Percentiles rank a stretch among this genome's conserved stretches.
Evolutionary conservation across 140 eudicot species (phyloP).

Genomic region (Oenanthe javanica): DNA sequence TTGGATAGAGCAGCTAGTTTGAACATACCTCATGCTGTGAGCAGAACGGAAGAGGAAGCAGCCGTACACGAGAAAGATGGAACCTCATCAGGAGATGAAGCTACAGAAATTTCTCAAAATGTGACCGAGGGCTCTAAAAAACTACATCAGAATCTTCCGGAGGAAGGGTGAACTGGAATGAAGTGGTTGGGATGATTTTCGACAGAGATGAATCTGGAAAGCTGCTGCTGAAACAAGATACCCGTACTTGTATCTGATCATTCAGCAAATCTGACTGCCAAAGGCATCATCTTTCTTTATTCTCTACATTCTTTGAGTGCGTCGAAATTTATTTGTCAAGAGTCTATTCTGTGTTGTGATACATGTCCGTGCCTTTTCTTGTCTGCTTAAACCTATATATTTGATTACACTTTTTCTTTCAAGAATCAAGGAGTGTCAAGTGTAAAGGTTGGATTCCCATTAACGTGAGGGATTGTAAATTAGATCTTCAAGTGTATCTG

Average conservation of each 20-base stretch:
- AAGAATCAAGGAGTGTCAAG: not conserved
- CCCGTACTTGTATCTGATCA: not conserved
- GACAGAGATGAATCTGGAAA: constrained; percentile 43
- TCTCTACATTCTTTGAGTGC: not conserved
- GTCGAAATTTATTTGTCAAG: not conserved
- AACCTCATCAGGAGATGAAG: constrained; percentile 22
- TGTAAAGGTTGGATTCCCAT: not conserved
- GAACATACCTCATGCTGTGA: constrained; percentile 74
- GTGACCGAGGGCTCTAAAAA: constrained; percentile 13
- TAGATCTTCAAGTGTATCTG: not conserved
- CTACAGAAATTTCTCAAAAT: constrained; percentile 9
- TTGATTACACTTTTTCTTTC: not conserved
- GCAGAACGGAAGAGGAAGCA: constrained; percentile 23
- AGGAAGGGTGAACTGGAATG: constrained; percentile 47
- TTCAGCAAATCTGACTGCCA: not conserved
- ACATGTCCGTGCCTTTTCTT: not conserved
- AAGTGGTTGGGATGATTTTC: constrained; percentile 49
- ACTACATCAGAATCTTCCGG: constrained; percentile 6
- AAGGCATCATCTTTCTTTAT: not conserved
- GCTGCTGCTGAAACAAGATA: constrained; percentile 27
- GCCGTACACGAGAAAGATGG: constrained; percentile 11
- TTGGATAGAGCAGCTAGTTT: constrained; percentile 71
- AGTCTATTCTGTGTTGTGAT: not conserved
- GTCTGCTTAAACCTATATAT: not conserved
- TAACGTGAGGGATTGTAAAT: not conserved